Conservation (phyloP, 305 asterid species). For the Caryopteris hybrid region DNA sequence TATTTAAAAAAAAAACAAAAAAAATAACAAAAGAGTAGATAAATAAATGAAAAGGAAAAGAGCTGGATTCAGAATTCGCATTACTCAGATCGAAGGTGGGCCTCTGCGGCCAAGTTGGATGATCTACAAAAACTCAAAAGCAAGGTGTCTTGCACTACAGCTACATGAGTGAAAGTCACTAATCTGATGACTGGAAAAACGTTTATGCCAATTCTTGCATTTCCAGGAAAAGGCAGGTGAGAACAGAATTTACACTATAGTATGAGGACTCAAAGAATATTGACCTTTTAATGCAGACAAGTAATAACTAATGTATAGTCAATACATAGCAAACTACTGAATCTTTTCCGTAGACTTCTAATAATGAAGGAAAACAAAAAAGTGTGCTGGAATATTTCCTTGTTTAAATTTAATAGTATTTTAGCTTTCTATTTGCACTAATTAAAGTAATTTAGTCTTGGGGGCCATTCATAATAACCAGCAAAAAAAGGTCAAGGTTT, state of each 20-base stretch:
- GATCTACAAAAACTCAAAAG: conserved; percentile 5
- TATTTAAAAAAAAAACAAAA: neutral
- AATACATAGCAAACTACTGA: neutral
- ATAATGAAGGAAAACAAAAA: neutral
- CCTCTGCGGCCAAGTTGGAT: neutral
- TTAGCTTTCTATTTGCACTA: neutral
- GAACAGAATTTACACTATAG: too few species aligned
- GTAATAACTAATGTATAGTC: neutral
- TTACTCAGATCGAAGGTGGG: conserved; percentile 3
- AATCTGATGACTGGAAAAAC: neutral
- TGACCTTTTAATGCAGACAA: neutral
- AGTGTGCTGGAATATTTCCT: neutral
- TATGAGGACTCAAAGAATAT: neutral
- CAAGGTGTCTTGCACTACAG: neutral
- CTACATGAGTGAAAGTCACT: neutral
- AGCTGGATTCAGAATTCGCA: neutral
- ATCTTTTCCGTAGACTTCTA: neutral
- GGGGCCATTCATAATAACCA: neutral
- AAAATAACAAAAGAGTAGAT: neutral
- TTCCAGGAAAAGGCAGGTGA: neutral
- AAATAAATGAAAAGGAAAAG: neutral
- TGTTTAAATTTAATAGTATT: neutral
- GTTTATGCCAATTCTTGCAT: neutral
- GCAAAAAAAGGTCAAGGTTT: neutral
- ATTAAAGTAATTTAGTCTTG: neutral